Base-by-base conservation (phyloP, 371 early-diverging fungal species). In the Saksenaea vasiformis region DNA sequence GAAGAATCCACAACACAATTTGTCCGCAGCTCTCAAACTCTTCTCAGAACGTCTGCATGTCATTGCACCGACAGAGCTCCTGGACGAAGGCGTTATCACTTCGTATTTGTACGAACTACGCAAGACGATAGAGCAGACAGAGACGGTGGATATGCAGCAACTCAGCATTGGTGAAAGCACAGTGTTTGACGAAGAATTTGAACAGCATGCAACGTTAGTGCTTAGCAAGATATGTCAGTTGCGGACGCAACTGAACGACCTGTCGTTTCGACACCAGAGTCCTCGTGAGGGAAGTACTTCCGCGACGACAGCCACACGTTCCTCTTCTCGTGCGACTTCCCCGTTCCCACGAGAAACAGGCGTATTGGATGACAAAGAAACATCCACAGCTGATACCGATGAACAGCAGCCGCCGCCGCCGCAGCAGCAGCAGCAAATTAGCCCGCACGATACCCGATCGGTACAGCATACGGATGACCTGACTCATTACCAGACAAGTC, bases 171-270 rank as follows among this genome's bases (percentile, higher is more conserved):
- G 67, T n/a, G 62, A 62, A 47, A 53, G 41, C 24, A 58, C 62
- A 7, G 61, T 60, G 17, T 58, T 41, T 15, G 62, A 62, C 47
- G 68, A 61, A 35, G 61, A 60, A 11, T 68, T 68, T 58, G 69
- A 68, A 53, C 64, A 54, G 13, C 64, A 39, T 47, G 64, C 64
- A 27, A 41, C 58, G 0, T 36, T 55, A 22, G 65, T 68, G n/a
- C 61, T 64, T 35, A 47, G 59, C 13, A 60, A 61, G 51, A 64
- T 68, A 38, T 31, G 47, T 26, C 61, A 64, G 35, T 37, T 68
- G 47, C 63, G 68, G 1, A 62, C 47, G 19, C 64, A 68, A 31
- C 56, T 68, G 24, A 68, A 62, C n/a, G 68, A 68, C n/a, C 58
- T 68, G 58, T 62, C 64, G 0, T 61, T 68, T 35, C 34, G 43